A percentile compares a stretch with the other conserved stretches of the same genome.
These are phyloP conservation scores for Pseudogymnoascus sp. DNA, from an alignment of 2,329 filamentous ascomycete species.

Conservation along the genomic window DNA sequence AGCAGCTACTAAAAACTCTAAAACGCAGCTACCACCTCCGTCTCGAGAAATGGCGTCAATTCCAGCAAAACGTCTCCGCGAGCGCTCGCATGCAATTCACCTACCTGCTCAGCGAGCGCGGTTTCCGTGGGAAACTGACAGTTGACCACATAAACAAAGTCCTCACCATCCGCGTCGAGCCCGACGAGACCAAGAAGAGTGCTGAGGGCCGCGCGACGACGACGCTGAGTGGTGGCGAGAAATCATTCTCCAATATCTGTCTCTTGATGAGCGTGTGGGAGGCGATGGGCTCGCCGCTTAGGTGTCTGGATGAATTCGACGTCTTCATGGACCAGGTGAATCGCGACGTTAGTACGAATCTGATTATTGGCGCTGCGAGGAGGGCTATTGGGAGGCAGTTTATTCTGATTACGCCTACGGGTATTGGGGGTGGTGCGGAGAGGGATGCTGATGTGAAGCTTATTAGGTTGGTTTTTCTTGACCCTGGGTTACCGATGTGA, in stretches of 20 bases:
- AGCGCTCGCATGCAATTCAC: conserved; percentile 79
- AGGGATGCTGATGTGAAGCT: conserved; percentile 68
- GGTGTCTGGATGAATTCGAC: conserved; percentile 95
- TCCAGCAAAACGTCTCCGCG: conserved; percentile 79
- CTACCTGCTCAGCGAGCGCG: conserved; percentile 80
- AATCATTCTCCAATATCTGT: conserved; percentile 96
- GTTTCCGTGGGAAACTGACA: conserved; percentile 74
- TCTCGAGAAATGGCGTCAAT: conserved; percentile 68
- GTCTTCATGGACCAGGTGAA: conserved; percentile 99
- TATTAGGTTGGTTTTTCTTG: conserved; percentile 49
- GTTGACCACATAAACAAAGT: conserved; percentile 69
- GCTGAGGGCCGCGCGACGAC: conserved; percentile 74
- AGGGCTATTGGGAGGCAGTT: conserved; percentile 87
- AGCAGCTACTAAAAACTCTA: conserved; percentile 36
- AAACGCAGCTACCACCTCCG: conserved; percentile 60
- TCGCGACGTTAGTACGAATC: conserved; percentile 81
- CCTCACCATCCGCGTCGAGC: conserved; percentile 71
- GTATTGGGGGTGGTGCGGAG: conserved; percentile 55
- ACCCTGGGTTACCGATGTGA: not conserved
- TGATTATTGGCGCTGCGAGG: conserved; percentile 84
- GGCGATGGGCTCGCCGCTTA: conserved; percentile 90
- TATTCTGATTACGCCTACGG: conserved; percentile 91
- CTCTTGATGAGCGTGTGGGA: conserved; percentile 91
- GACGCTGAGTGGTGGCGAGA: conserved; percentile 91
- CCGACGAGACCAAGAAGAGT: conserved; percentile 61